Evolutionary conservation across 129 eudicot species (phyloP).

Genomic region (Ambrosia artemisiifolia): DNA sequence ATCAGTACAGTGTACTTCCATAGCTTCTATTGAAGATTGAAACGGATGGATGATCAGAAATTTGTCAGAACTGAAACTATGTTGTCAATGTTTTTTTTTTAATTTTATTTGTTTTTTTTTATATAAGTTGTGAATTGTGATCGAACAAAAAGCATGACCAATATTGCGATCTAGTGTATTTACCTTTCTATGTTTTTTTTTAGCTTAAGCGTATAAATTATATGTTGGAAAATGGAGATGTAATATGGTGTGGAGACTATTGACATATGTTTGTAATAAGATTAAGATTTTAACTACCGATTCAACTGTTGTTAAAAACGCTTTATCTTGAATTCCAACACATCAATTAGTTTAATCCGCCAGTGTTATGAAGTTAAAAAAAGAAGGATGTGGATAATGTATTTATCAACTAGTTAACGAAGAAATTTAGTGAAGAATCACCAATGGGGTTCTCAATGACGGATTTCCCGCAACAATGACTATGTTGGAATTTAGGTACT

Average conservation of each 20-base stretch:
- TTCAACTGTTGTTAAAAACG: too few species aligned
- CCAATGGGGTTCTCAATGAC: too few species aligned
- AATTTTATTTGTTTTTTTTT: not conserved
- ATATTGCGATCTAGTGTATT: constrained; percentile 4
- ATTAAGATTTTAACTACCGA: too few species aligned
- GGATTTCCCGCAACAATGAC: too few species aligned
- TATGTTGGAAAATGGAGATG: not conserved
- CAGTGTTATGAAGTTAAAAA: too few species aligned
- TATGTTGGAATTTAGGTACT: too few species aligned
- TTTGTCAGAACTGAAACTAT: not conserved
- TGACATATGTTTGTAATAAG: not conserved
- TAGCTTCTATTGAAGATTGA: constrained; percentile 22
- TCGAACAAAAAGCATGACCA: constrained; percentile 12
- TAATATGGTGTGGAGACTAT: not conserved
- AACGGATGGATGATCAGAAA: constrained; percentile 8
- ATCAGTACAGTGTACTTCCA: constrained; percentile 45
- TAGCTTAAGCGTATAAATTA: not conserved
- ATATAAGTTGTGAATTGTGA: constrained; percentile 3
- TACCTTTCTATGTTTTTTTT: not conserved
- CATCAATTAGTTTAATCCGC: too few species aligned
- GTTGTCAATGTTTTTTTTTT: not conserved
- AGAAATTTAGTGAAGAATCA: too few species aligned
- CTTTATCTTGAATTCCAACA: too few species aligned
- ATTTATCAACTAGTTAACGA: too few species aligned
- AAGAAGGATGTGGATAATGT: too few species aligned